phyloP scores from a whole-genome alignment of 2,329 filamentous ascomycete species.

The Xylaria sp. region DNA sequence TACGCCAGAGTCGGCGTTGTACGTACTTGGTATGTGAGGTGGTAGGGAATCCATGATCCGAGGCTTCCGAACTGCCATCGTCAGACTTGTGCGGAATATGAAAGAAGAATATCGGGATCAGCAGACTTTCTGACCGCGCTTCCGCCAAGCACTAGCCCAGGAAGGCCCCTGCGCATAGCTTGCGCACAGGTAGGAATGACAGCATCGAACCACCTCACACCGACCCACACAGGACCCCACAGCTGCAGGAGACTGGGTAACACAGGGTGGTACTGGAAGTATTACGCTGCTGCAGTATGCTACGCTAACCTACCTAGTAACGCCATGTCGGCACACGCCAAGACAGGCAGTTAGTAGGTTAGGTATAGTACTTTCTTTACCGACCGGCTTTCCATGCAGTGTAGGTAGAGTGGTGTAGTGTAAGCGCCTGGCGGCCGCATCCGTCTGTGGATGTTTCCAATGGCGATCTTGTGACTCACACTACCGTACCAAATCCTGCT shows the following conservation, averaged over 20 bases:
- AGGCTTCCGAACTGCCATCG: slow-evolving; percentile 24
- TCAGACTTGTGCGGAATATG: slow-evolving; percentile 17
- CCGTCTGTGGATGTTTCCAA: slow-evolving; percentile 21
- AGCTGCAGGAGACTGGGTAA: background rate
- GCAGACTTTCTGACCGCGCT: slow-evolving; percentile 17
- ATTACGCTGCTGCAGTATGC: too few relatives aligned
- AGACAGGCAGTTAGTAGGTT: too few relatives aligned
- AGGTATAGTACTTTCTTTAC: too few relatives aligned
- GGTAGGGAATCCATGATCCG: slow-evolving; percentile 21
- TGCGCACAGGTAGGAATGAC: slow-evolving; percentile 30
- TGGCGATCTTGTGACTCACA: slow-evolving; percentile 16
- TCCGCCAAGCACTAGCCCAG: background rate
- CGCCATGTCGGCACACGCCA: too few relatives aligned
- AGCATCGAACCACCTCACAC: slow-evolving; percentile 38
- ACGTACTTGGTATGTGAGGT: background rate
- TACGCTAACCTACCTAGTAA: too few relatives aligned
- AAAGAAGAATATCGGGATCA: slow-evolving; percentile 29
- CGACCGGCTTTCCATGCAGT: too few relatives aligned
- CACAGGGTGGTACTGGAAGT: too few relatives aligned
- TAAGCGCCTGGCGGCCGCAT: slow-evolving; percentile 33
- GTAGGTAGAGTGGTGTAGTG: background rate
- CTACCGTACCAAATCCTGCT: too few relatives aligned
- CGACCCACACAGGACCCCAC: slow-evolving; percentile 16
- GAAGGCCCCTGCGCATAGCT: background rate
- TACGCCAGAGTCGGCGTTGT: background rate